Conservation (phyloP, 768 basidiomycete species). For the Cystobasidium ongulense region DNA sequence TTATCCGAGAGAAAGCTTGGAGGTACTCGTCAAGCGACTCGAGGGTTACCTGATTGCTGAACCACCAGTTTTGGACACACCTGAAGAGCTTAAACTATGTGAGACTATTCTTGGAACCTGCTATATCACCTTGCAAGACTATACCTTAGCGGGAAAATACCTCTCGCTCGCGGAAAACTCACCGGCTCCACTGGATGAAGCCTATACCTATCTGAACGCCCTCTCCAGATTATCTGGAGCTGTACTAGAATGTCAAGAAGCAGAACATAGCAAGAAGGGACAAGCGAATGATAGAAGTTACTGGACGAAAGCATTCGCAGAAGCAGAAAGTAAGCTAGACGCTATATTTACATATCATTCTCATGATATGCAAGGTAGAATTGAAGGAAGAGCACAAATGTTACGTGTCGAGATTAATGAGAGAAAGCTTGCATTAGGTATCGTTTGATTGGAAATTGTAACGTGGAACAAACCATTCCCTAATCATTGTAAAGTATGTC, state of each 20-base stretch:
- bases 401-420: conserved; percentile 16
- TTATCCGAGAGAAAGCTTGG: neutral
- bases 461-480: too few relatives aligned
- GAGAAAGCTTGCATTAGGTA: conserved; percentile 10
- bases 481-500: too few relatives aligned
- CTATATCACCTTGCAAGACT: conserved; percentile 14
- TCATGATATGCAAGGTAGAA: conserved; percentile 28
- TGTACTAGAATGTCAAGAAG: conserved; percentile 21
- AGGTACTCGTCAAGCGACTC: neutral
- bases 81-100: conserved; percentile 16
- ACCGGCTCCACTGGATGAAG: neutral
- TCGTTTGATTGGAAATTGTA: neutral
- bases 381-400: conserved; percentile 27
- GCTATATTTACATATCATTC: neutral
- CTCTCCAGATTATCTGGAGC: conserved; percentile 17
- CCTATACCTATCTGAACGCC: conserved; percentile 20
- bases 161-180: conserved; percentile 4
- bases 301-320: neutral
- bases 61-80: neutral
- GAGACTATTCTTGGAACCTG: conserved; percentile 24
- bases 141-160: neutral
- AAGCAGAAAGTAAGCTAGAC: conserved; percentile 12
- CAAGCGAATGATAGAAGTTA: neutral
- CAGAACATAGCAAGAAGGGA: neutral
- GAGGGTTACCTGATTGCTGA: neutral